Conservation (phyloP, 2,329 filamentous ascomycete genomes). For the Fusarium fracticaudum region DNA sequence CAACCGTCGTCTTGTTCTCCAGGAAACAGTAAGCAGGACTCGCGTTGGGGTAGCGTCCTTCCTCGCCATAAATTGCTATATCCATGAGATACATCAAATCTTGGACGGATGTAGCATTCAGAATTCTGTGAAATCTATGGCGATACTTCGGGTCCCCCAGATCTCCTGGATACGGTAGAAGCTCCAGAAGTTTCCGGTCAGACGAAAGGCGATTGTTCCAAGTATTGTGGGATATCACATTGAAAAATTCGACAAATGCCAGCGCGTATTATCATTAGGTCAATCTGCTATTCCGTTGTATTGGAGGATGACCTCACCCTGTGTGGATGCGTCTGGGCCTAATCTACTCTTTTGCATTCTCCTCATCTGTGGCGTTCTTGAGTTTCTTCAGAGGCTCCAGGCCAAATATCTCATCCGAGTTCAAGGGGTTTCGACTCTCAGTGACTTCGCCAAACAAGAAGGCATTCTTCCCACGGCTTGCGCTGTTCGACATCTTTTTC, state of each 20-base stretch:
- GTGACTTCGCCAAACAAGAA: slow-evolving; percentile 68
- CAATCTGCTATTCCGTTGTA: slow-evolving; percentile 1
- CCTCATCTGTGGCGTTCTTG: slow-evolving; percentile 31
- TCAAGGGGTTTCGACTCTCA: slow-evolving; percentile 48
- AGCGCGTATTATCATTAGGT: not conserved
- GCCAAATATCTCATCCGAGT: slow-evolving; percentile 64
- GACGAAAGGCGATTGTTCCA: slow-evolving; percentile 30
- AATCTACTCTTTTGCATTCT: not conserved
- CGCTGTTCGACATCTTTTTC: slow-evolving; percentile 55
- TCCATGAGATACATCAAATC: slow-evolving; percentile 10
- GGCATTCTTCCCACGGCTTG: slow-evolving; percentile 64
- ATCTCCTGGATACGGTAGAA: slow-evolving; percentile 20
- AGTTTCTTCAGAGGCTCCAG: slow-evolving; percentile 57
- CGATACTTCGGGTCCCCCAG: not conserved
- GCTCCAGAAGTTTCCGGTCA: slow-evolving; percentile 6
- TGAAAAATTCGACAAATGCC: not conserved
- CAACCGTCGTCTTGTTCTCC: not conserved
- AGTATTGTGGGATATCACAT: not conserved
- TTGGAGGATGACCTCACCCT: not conserved
- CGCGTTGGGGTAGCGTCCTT: not conserved
- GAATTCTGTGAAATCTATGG: not conserved
- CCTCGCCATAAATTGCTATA: not conserved
- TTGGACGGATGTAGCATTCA: not conserved
- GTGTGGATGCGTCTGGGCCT: not conserved
- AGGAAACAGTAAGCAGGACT: slow-evolving; percentile 24